A percentile compares a stretch with the other conserved stretches of the same genome.
These are phyloP conservation scores for Lizonia empirigonia DNA, from an alignment of 2,329 filamentous ascomycete species.

Conservation along the genomic window DNA sequence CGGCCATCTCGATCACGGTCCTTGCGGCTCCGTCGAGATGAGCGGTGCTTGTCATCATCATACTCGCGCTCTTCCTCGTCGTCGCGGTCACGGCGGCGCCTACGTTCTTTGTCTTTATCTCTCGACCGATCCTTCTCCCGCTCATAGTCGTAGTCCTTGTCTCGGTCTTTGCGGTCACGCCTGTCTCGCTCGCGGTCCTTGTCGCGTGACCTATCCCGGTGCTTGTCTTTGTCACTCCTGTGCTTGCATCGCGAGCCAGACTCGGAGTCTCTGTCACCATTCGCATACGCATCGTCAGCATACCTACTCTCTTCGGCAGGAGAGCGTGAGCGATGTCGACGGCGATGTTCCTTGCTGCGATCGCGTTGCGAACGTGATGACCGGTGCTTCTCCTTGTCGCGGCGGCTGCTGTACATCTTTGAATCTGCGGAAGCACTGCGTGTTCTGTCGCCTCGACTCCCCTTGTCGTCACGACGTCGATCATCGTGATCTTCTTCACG, in stretches of 20 bases:
- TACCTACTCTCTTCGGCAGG: conserved; percentile 37
- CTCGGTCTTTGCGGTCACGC: conserved; percentile 57
- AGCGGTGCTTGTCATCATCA: conserved; percentile 50
- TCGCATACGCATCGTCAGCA: conserved; percentile 39
- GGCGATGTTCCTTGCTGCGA: conserved; percentile 52
- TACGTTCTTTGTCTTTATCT: conserved; percentile 51
- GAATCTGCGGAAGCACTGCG: conserved; percentile 68
- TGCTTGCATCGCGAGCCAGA: conserved; percentile 45
- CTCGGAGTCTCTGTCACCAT: conserved; percentile 37
- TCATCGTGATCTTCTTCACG: conserved; percentile 48
- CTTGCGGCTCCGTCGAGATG: conserved; percentile 50
- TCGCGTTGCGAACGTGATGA: conserved; percentile 56
- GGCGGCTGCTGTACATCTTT: conserved; percentile 65
- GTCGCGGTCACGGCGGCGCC: conserved; percentile 58
- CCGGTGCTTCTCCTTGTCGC: conserved; percentile 50
- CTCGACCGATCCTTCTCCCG: conserved; percentile 50
- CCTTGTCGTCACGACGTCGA: conserved; percentile 55
- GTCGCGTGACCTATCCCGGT: conserved; percentile 37
- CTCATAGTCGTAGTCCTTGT: conserved; percentile 52
- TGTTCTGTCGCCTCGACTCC: conserved; percentile 59
- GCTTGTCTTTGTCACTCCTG: conserved; percentile 44
- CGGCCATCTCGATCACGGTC: conserved; percentile 48
- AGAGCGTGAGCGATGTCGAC: conserved; percentile 52
- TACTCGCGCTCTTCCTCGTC: conserved; percentile 45
- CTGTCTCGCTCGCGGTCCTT: conserved; percentile 42